A percentile compares a stretch with the other conserved stretches of the same genome.
Evolutionary conservation across 108 stramenopile species (phyloP).

Genomic region (Mediolabrus comicus): DNA sequence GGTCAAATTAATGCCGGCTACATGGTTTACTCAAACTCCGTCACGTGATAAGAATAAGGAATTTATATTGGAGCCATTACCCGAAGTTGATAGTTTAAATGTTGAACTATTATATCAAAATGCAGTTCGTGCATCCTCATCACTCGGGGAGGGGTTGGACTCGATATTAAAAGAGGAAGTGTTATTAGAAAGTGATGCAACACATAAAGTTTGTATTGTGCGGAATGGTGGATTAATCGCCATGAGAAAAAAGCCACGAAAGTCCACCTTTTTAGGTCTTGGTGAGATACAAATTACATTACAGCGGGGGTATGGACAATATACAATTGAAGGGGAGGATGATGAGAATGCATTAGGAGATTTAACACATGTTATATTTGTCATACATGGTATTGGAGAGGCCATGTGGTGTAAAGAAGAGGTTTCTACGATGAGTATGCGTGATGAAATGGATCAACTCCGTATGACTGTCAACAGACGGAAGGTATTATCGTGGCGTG

Average conservation of each 20-base stretch:
- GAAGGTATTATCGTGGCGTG: conserved; percentile 66
- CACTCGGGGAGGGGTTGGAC: conserved; percentile 55
- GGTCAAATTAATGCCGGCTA: conserved; percentile 55
- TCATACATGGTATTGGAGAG: conserved; percentile 92
- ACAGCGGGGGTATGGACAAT: conserved; percentile 74
- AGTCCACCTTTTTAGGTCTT: conserved; percentile 35
- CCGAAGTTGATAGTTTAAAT: conserved; percentile 43
- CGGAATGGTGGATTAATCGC: conserved; percentile 39
- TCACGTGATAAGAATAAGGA: conserved; percentile 37
- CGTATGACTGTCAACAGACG: conserved; percentile 55
- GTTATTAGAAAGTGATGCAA: conserved; percentile 42
- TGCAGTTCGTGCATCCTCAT: conserved; percentile 53
- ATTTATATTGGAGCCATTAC: conserved; percentile 48
- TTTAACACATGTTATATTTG: conserved; percentile 76
- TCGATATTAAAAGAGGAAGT: conserved; percentile 59
- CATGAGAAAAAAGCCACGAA: conserved; percentile 47
- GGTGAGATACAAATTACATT: conserved; percentile 59
- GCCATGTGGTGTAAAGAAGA: conserved; percentile 68
- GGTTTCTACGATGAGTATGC: conserved; percentile 42
- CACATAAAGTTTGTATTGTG: conserved; percentile 39
- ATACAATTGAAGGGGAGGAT: conserved; percentile 71
- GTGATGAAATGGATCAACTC: conserved; percentile 51
- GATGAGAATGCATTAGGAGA: conserved; percentile 73
- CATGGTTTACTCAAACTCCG: conserved; percentile 71
- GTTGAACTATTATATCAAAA: conserved; percentile 74